A percentile compares a stretch with the other conserved stretches of the same genome.
phyloP scores from a whole-genome alignment of 2,329 filamentous ascomycete genomes.

The Dothideomycetes sp. region DNA sequence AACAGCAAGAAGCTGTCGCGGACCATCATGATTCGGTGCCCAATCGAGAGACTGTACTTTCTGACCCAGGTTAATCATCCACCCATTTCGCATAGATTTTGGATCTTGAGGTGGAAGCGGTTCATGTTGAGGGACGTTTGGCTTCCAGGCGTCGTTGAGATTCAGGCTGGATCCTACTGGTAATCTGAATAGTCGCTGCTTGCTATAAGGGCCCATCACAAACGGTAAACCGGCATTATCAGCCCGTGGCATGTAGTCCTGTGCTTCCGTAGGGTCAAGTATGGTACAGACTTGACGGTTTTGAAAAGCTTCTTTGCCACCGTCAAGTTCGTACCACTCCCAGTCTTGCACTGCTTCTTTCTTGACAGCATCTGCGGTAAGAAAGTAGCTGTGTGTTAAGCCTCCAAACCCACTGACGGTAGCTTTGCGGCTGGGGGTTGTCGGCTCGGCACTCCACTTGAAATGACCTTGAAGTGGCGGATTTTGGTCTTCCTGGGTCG shows the following conservation, averaged over 20 bases:
- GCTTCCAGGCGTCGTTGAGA: constrained; percentile 34
- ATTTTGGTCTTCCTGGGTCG: constrained; percentile 36
- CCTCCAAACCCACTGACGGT: constrained; percentile 22
- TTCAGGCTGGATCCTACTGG: constrained; percentile 30
- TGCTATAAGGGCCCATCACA: constrained; percentile 38
- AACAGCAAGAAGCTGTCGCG: constrained; percentile 47
- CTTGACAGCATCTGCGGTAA: constrained; percentile 27
- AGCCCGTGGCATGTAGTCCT: constrained; percentile 28
- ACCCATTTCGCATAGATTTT: constrained; percentile 30
- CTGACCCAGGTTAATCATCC: constrained; percentile 46
- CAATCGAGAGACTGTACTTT: constrained; percentile 40
- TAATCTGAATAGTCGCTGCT: constrained; percentile 33
- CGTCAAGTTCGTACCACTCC: constrained; percentile 41
- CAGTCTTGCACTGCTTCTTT: constrained; percentile 36
- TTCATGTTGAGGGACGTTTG: constrained; percentile 10
- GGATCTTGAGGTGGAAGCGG: constrained; percentile 13
- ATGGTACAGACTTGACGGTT: constrained; percentile 27
- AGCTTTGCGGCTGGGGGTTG: constrained; percentile 37
- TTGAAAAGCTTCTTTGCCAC: constrained; percentile 30
- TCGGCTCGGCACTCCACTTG: constrained; percentile 40
- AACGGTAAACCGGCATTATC: constrained; percentile 21
- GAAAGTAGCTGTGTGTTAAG: constrained; percentile 32
- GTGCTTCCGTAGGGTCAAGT: constrained; percentile 26
- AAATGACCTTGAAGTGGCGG: constrained; percentile 37
- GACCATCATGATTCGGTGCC: constrained; percentile 28